Base-by-base conservation (phyloP, 352 stramenopile genomes). In the Elongisporangium anandrum region DNA sequence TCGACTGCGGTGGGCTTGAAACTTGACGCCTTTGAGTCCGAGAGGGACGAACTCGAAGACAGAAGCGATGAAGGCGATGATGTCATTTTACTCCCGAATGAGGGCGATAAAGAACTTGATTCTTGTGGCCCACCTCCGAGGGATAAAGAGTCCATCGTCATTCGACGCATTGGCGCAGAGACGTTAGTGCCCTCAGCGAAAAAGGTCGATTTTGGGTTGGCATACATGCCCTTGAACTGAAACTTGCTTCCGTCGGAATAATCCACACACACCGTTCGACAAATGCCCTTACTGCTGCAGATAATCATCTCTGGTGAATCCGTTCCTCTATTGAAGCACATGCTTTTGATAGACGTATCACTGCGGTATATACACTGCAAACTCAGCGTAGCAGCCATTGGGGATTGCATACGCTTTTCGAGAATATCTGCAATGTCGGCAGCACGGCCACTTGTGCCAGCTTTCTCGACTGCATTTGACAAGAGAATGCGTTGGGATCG, bases 221-320 rank as follows among this genome's bases (percentile, higher is more conserved):
- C 81, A 29, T 87, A 91, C 68, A 87, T 89, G 4, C 82, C 83
- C 58, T 91, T 92, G 60, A 91, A 92, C 68, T 91, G 81, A 52
- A 90, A 90, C 54, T 85, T 88, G 62, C 63, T 76, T 22, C 78
- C 81, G 39, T 90, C 77, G 4, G 79, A 82, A 52, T 89, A 87
- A 19, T 90, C 81, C 15, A 81, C 72, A n/a, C 65, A 80, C 2
- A 70, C 79, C 22, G 80, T 83, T 23, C 85, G 73, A 23, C 77
- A 88, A 21, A 94, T 90, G 1, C 79, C 82, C 59, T 90, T 91
- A 55, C 68, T 90, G 38, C 77, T 86, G 50, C 82, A 94, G 19
- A 92, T 61, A 49, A 88, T 82, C 57, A 94, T 73, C 68, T 92
- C 85, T 0, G 75, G 51, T 45, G 72, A 66, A 3, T 86, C 78